These are phyloP conservation scores for Ilyonectria destructans DNA, from an alignment of 2,329 filamentous ascomycete species.

Conservation along the genomic window DNA sequence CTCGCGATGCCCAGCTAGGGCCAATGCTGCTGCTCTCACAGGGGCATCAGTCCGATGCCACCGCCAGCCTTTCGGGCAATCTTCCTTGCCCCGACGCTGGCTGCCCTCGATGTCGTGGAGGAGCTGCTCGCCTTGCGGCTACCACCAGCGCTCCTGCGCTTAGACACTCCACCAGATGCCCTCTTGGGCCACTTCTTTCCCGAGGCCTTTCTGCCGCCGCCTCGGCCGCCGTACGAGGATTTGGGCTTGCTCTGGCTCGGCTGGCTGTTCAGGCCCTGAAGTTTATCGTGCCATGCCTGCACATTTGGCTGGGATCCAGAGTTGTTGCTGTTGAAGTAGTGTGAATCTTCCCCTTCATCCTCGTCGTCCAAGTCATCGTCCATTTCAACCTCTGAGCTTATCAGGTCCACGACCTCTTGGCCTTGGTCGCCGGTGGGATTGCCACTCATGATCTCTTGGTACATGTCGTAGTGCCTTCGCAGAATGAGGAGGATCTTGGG, in stretches of 20 bases:
- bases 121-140: conserved; percentile 53
- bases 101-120: conserved; percentile 42
- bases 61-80: conserved; percentile 54
- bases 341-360: conserved; percentile 61
- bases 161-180: conserved; percentile 49
- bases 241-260: conserved; percentile 47
- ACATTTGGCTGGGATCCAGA: conserved; percentile 48
- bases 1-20: not conserved
- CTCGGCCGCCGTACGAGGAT: conserved; percentile 48
- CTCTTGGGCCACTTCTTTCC: conserved; percentile 52
- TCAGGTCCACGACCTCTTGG: conserved; percentile 69
- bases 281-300: conserved; percentile 54
- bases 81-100: conserved; percentile 43
- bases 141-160: conserved; percentile 51
- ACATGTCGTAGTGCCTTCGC: conserved; percentile 62
- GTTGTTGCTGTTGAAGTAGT: conserved; percentile 60
- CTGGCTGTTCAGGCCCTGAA: conserved; percentile 51
- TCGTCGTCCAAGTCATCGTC: conserved; percentile 58
- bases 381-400: conserved; percentile 62
- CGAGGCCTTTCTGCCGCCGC: conserved; percentile 50
- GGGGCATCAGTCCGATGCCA: conserved; percentile 58
- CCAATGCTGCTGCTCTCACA: conserved; percentile 45
- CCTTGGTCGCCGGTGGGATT: conserved; percentile 36
- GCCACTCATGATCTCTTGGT: conserved; percentile 67
- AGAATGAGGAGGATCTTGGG: conserved; percentile 74